Evolutionary conservation across 2,329 filamentous ascomycete genomes (phyloP).

Genomic region (Tolypocladium inflatum): DNA sequence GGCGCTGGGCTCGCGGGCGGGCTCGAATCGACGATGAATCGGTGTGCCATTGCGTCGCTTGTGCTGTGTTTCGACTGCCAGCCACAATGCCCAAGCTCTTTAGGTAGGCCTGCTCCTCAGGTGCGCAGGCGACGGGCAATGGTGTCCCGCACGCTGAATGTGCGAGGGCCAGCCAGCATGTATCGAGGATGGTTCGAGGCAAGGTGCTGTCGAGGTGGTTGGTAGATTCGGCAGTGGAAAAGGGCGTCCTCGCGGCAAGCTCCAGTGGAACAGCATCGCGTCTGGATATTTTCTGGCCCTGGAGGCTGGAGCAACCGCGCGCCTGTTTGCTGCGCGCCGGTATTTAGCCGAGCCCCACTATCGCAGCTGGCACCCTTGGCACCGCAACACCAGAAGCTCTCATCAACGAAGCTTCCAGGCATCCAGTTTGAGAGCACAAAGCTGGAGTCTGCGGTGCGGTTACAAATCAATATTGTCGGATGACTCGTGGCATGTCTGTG

Average conservation of each 20-base stretch:
- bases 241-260: background rate
- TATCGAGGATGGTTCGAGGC: background rate
- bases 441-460: too few species aligned
- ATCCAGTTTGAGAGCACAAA: background rate
- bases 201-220: background rate
- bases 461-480: background rate
- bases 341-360: slow-evolving; percentile 5
- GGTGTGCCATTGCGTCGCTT: slow-evolving; percentile 25
- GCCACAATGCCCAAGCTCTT: background rate
- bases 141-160: background rate
- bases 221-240: background rate
- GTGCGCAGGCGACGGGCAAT: background rate
- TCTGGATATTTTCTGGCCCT: slow-evolving; percentile 10
- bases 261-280: slow-evolving; percentile 4
- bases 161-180: background rate
- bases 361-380: too few species aligned
- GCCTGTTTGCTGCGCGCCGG: background rate
- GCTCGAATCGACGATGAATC: slow-evolving; percentile 34
- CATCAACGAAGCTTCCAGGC: background rate
- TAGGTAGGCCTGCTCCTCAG: background rate
- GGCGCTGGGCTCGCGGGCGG: slow-evolving; percentile 33
- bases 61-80: background rate
- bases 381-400: too few species aligned
- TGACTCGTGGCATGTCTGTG: background rate
- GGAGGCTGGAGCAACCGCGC: background rate